Conservation (phyloP, 2,329 filamentous ascomycete genomes). For the Fusarium tanahbumbuense region DNA sequence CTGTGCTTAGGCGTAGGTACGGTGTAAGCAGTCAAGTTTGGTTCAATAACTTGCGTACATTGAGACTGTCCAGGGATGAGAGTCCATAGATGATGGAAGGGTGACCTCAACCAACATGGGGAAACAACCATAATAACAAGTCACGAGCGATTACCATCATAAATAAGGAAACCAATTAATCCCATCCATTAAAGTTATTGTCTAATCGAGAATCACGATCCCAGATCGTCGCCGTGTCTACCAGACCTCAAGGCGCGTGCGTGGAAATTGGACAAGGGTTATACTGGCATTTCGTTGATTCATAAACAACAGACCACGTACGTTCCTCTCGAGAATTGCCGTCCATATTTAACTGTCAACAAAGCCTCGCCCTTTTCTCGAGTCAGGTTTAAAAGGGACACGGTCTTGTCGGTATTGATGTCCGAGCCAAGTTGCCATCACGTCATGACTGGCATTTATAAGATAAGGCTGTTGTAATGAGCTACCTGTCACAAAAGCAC, state of each 20-base stretch:
- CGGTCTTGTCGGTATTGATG: neutral
- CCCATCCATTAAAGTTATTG: neutral
- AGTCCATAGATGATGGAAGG: neutral
- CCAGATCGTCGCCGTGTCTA: conserved; percentile 24
- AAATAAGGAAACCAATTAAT: neutral
- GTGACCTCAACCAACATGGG: neutral
- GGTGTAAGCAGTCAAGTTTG: neutral
- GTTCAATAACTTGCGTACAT: neutral
- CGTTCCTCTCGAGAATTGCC: conserved; percentile 20
- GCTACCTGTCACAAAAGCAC: conserved; percentile 12
- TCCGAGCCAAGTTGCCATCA: conserved; percentile 11
- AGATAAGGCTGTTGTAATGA: conserved; percentile 17
- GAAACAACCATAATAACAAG: neutral
- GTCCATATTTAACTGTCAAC: conserved; percentile 1
- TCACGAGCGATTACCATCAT: neutral
- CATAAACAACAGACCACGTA: conserved; percentile 7
- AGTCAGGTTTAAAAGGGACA: conserved; percentile 12
- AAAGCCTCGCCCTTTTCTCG: conserved; percentile 12
- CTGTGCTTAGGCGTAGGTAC: neutral
- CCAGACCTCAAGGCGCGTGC: conserved; percentile 8
- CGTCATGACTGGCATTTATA: conserved; percentile 16
- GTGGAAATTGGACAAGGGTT: conserved; percentile 18
- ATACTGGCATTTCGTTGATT: conserved; percentile 41
- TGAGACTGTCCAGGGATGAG: neutral
- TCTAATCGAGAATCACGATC: conserved; percentile 19